These are phyloP conservation scores for Lablab purpureus DNA, from an alignment of 306 rosid genomes.

Conservation along the genomic window DNA sequence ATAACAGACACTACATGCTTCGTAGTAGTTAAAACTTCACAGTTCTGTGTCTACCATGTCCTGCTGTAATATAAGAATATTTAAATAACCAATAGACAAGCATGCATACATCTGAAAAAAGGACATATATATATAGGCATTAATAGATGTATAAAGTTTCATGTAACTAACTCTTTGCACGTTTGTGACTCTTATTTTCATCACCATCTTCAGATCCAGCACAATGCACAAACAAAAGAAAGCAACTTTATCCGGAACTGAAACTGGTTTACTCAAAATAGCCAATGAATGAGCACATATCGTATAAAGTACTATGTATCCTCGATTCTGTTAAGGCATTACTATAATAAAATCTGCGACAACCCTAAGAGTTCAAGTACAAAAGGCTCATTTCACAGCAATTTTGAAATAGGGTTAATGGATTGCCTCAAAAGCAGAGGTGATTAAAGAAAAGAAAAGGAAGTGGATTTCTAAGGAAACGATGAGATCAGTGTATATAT, in stretches of 20 bases:
- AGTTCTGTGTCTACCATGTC: background rate
- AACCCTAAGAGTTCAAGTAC: slow-evolving; percentile 50
- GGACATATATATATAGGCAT: slow-evolving; percentile 31
- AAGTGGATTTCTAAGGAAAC: slow-evolving; percentile 42
- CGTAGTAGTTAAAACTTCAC: background rate
- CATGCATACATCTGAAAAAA: slow-evolving; percentile 44
- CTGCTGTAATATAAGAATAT: background rate
- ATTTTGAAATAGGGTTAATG: slow-evolving; percentile 40
- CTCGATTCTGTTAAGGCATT: slow-evolving; percentile 8
- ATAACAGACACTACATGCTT: background rate
- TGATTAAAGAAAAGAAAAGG: slow-evolving; percentile 28
- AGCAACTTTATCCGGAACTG: slow-evolving; percentile 51
- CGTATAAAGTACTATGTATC: background rate
- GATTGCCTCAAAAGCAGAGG: slow-evolving; percentile 59
- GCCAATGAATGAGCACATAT: slow-evolving; percentile 30
- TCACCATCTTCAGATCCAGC: slow-evolving; percentile 46
- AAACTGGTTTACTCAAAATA: slow-evolving; percentile 43
- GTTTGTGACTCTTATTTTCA: slow-evolving; percentile 39
- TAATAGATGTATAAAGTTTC: slow-evolving; percentile 15
- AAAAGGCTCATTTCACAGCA: slow-evolving; percentile 37
- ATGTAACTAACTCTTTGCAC: slow-evolving; percentile 42
- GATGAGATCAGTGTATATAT: slow-evolving; percentile 34
- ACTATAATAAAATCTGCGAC: slow-evolving; percentile 39
- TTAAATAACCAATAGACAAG: slow-evolving; percentile 37
- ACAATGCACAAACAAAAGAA: slow-evolving; percentile 36